Conservation (phyloP, 805 yeast genomes). For the Spathaspora gorwiae region DNA sequence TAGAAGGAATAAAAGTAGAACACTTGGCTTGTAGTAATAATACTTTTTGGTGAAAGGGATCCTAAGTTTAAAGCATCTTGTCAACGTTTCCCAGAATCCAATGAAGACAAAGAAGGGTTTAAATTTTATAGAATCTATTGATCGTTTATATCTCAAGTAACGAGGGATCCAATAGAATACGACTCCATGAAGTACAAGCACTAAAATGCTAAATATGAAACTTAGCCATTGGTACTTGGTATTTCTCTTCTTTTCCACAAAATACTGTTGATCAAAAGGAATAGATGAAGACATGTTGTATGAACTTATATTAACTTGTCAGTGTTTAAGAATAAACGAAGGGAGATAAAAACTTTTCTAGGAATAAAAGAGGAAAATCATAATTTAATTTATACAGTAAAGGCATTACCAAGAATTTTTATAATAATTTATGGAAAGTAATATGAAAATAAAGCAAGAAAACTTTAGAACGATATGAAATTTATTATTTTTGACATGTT, state of each 20-base stretch:
- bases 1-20: constrained; percentile 21
- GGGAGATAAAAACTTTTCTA: background rate
- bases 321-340: background rate
- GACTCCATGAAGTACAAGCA: constrained; percentile 34
- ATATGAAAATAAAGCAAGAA: background rate
- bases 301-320: too few species aligned
- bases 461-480: background rate
- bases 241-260: constrained; percentile 34
- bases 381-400: too few species aligned
- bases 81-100: constrained; percentile 24
- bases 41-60: constrained; percentile 14
- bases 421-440: background rate
- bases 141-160: constrained; percentile 21
- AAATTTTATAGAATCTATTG: constrained; percentile 9
- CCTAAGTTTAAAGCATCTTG: constrained; percentile 19
- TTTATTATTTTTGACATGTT: too few species aligned
- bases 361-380: background rate
- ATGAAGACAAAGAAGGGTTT: constrained; percentile 22
- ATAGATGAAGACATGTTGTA: constrained; percentile 16
- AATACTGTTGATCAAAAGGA: constrained; percentile 34
- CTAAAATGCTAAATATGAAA: constrained; percentile 19
- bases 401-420: background rate
- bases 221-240: constrained; percentile 32
- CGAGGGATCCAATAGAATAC: constrained; percentile 42
- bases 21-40: constrained; percentile 39